Evolutionary conservation across 2,329 filamentous ascomycete species (phyloP), one percentile per base, ranked within the genome.

Genomic region (Pseudogymnoascus sp.): DNA sequence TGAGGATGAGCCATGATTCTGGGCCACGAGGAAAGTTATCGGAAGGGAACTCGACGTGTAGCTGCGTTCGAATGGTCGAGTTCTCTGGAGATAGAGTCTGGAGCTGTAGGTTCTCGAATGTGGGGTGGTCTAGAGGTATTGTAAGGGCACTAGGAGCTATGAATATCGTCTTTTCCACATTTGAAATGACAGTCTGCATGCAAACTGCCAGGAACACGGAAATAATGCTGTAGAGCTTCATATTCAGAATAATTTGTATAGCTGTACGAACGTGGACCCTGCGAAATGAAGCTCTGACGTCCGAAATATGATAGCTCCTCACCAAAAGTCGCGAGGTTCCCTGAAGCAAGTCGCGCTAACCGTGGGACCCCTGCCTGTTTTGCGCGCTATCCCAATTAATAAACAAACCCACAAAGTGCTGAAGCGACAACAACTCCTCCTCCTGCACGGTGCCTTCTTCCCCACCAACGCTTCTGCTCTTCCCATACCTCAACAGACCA

Each of bases 81-180:
- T 76, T 75, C 26, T 76, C 72, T 3, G 86, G 87, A 3, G 85
- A 86, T 60, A 96, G 81, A n/a, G 80, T 76, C 66, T 84, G 79
- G 62, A 96, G 81, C 59, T 82, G 81, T 38, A 93, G 79, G 70
- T 84, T 79, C 64, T 84, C 79, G 60, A 90, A 75, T 61, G 77
- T 82, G 64, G 82, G 83, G 68, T 79, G 80, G 60, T 78, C 74
- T 62, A 81, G 75, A 37, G 88, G 83, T 53, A 89, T 75, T 62
- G 79, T 75, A 70, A 84, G 75, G 33, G 80, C 75, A 33, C 78
- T 72, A 10, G 93, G 92, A 22, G 85, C 91, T 37, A 89, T 79
- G 78, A 99, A 98, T 71, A 98, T 91, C 69, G 84, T 81, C 77
- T 99, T 99, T 75, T 98, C 95, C 62, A 89, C 89, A 75, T 99